These are phyloP conservation scores for Phytophthora quininea DNA, from an alignment of 352 stramenopile genomes.

Conservation along the genomic window DNA sequence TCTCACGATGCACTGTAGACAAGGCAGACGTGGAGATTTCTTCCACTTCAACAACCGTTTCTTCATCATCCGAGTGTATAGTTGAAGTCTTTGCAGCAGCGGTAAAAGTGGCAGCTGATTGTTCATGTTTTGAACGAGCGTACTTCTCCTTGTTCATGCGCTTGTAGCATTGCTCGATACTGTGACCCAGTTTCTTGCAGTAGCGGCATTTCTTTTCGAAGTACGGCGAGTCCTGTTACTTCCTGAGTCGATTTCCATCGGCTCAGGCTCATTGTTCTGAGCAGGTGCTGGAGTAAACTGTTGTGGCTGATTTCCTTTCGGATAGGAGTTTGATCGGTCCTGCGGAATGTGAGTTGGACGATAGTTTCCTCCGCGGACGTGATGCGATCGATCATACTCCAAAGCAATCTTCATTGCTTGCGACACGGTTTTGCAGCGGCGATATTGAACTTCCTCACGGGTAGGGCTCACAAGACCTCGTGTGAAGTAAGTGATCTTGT, in stretches of 20 bases:
- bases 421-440: slow-evolving; percentile 22
- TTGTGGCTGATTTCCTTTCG: slow-evolving; percentile 7
- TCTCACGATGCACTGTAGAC: slow-evolving; percentile 4
- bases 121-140: slow-evolving; percentile 5
- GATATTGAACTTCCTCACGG: slow-evolving; percentile 36
- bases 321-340: slow-evolving; percentile 1
- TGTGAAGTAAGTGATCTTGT: slow-evolving; percentile 34
- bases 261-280: slow-evolving; percentile 14
- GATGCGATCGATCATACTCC: slow-evolving; percentile 32
- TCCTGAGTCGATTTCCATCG: slow-evolving; percentile 16
- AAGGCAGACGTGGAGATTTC: slow-evolving; percentile 4
- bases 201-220: slow-evolving; percentile 3
- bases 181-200: slow-evolving; percentile 16
- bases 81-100: slow-evolving; percentile 7
- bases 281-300: slow-evolving; percentile 6
- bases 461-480: slow-evolving; percentile 15
- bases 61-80: slow-evolving; percentile 1
- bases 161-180: slow-evolving; percentile 19
- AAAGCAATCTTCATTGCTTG: slow-evolving; percentile 22
- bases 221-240: slow-evolving; percentile 4
- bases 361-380: slow-evolving; percentile 6
- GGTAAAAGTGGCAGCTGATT: slow-evolving; percentile 11
- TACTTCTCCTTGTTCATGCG: slow-evolving; percentile 7
- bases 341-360: slow-evolving; percentile 1
- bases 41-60: slow-evolving; percentile 7